Evolutionary conservation across 169 alveolate species (phyloP), one percentile per base, ranked within the genome.

Genomic region (Plasmodium blacklocki): DNA sequence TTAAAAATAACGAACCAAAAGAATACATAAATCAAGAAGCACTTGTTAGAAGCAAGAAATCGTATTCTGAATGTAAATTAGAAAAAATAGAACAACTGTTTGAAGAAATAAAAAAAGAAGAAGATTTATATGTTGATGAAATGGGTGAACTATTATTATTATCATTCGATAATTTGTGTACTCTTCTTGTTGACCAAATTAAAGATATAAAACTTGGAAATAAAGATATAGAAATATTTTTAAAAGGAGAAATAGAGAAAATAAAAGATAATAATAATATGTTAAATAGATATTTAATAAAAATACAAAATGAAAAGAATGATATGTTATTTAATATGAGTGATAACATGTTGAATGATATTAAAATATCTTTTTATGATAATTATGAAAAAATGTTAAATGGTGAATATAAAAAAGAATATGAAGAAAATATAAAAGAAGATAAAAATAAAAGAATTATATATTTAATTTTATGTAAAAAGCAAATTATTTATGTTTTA

Each of bases 191-290:
- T 11, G 83, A 83, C 18, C 43, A 62, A 14, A 15, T 70, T 68
- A 72, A 68, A 14, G 39, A 21, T 52, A n/a, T 59, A 11, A 49
- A 68, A 1, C 9, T 78, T 14, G 59, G 54, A 78, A 64, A 43
- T 78, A 78, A 66, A 19, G 71, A 66, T 14, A 39, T 59, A 32
- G 67, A 56, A n/a, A 29, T 49, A 1, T 56, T 18, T 60, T 2
- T 83, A 68, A 83, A 68, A 32, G 71, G 63, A 50, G 91, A 83
- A 68, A 68, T 83, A 12, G 91, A 67, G 32, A 83, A 83, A 72
- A 54, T 83, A 67, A 83, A 63, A 58, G 83, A 83, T 21, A 83
- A 83, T 39, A 72, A 21, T 50, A 58, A 72, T 29, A 32, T 83
- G 11, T 11, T 67, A 62, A 54, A 18, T 47, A 52, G 56, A 3